A percentile compares a stretch with the other conserved stretches of the same genome.
Evolutionary conservation across 495 filamentous ascomycete species (phyloP).

Genomic region (Podospora tetraspora): DNA sequence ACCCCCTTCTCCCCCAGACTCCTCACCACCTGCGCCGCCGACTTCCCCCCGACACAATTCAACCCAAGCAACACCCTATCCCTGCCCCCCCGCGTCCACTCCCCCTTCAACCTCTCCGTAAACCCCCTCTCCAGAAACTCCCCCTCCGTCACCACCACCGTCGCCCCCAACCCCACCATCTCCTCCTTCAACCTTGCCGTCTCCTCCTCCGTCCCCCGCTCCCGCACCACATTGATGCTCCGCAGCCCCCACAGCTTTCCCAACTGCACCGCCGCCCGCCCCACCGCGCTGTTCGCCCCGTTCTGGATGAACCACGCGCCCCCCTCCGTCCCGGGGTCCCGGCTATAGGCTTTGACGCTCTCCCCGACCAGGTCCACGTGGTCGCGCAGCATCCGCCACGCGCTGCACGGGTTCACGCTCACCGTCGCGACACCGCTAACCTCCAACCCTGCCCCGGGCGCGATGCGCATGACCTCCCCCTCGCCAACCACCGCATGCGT

Average conservation of each 20-base stretch:
- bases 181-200: conserved; percentile 66
- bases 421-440: conserved; percentile 70
- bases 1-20: conserved; percentile 58
- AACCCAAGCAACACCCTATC: conserved; percentile 69
- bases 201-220: conserved; percentile 54
- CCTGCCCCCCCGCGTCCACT: conserved; percentile 60
- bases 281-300: conserved; percentile 89
- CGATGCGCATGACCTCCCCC: conserved; percentile 55
- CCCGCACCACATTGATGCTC: conserved; percentile 79
- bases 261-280: conserved; percentile 81
- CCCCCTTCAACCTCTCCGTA: conserved; percentile 54
- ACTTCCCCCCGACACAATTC: conserved; percentile 93
- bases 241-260: conserved; percentile 76
- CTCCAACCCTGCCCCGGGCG: conserved; percentile 47
- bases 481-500: conserved; percentile 75
- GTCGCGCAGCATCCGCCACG: conserved; percentile 86
- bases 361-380: conserved; percentile 52
- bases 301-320: conserved; percentile 95
- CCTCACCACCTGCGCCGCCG: conserved; percentile 66
- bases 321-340: conserved; percentile 31
- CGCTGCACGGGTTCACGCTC: conserved; percentile 85
- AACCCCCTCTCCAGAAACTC: conserved; percentile 61
- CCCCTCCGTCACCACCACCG: conserved; percentile 74
- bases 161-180: conserved; percentile 64
- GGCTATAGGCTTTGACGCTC: conserved; percentile 29